A percentile compares a stretch with the other conserved stretches of the same genome.
These are phyloP conservation scores for Erodium trifolium DNA, from an alignment of 441 rosid genomes.

Conservation along the genomic window DNA sequence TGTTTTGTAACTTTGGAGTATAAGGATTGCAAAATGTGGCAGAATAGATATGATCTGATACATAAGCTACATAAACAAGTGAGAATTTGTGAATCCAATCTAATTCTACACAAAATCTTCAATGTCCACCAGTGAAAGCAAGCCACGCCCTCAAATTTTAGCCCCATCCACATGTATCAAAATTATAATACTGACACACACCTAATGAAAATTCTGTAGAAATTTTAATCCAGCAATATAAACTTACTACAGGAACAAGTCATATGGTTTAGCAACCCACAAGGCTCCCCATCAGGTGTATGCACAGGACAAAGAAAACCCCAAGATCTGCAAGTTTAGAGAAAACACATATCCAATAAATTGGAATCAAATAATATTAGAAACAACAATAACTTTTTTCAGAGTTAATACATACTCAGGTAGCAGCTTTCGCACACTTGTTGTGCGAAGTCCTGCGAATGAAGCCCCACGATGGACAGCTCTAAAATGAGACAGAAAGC, in stretches of 20 bases:
- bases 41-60: background rate
- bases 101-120: background rate
- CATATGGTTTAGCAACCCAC: constrained; percentile 96
- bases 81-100: background rate
- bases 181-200: background rate
- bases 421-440: constrained; percentile 90
- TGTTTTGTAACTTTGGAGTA: background rate
- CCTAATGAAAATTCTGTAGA: background rate
- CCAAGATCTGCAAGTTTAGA: constrained; percentile 63
- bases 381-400: constrained; percentile 16
- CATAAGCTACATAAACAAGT: background rate
- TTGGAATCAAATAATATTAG: background rate
- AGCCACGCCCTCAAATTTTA: background rate
- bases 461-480: constrained; percentile 96
- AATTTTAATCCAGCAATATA: background rate
- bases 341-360: constrained; percentile 8
- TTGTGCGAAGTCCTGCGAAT: constrained; percentile 93
- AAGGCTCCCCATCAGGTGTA: constrained; percentile 98
- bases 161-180: background rate
- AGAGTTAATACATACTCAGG: constrained; percentile 63
- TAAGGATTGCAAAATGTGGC: background rate
- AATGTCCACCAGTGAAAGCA: background rate
- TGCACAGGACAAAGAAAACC: constrained; percentile 99
- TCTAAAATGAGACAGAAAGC: constrained; percentile 87
- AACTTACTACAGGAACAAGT: constrained; percentile 74